Evolutionary conservation across 1,284 basidiomycete genomes (phyloP).

Genomic region (Irpex sp.): DNA sequence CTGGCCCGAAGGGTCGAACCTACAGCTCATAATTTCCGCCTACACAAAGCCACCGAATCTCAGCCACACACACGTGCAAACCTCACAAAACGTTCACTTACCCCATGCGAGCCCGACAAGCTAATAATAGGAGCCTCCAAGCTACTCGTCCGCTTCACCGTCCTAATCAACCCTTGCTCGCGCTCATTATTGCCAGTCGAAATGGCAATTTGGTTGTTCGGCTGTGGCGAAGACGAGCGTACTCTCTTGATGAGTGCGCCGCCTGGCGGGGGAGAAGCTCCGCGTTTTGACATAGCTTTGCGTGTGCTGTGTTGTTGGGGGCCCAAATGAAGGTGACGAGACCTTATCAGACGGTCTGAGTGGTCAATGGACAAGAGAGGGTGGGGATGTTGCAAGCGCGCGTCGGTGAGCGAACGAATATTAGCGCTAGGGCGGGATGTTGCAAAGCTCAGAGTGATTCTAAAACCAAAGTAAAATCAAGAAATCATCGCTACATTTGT

Average conservation of each 20-base stretch:
- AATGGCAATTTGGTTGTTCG: conserved; percentile 63
- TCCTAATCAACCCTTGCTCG: conserved; percentile 70
- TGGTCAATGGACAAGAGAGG: background rate
- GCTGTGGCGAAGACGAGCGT: conserved; percentile 49
- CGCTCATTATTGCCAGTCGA: conserved; percentile 68
- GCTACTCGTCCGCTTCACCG: conserved; percentile 74
- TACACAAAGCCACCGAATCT: conserved; percentile 22
- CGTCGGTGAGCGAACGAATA: conserved; percentile 3
- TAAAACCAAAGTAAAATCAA: background rate
- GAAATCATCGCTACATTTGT: background rate
- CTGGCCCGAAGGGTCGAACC: conserved; percentile 79
- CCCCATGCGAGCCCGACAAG: conserved; percentile 71
- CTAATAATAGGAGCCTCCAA: conserved; percentile 81
- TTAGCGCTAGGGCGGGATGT: background rate
- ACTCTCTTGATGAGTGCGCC: conserved; percentile 64
- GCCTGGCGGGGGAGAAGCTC: conserved; percentile 49
- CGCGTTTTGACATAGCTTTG: conserved; percentile 61
- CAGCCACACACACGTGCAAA: background rate
- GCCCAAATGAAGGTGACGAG: background rate
- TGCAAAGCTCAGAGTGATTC: too few relatives aligned
- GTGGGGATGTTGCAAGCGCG: conserved; percentile 4
- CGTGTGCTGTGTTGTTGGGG: background rate
- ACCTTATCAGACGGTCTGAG: background rate
- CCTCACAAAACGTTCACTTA: conserved; percentile 30
- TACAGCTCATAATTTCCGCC: conserved; percentile 76